Base-by-base conservation (phyloP, 2,329 filamentous ascomycete species). In the Simplicillium sp. region DNA sequence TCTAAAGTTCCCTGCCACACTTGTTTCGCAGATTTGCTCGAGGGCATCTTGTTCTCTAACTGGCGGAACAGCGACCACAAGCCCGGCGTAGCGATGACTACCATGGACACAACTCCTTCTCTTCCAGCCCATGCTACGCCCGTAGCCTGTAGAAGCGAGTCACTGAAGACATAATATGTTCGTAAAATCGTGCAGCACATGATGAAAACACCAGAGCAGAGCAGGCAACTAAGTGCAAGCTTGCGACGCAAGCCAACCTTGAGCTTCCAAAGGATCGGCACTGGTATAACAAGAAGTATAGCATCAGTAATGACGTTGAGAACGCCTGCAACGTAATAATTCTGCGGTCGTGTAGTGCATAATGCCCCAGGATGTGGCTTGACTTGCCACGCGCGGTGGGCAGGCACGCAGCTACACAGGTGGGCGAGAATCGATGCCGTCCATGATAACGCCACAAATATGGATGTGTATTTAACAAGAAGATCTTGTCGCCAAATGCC, bases 231-330 rank as follows among this genome's bases (percentile, higher is more conserved):
- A 18, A 50, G 39, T 4, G 41, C 44, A 2, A 50, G 34, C 32
- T 48, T 48, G 13, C 44, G 42, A 11, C 32, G 29, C 9, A 44
- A 29, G 3, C 44, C 34, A 0, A 49, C 42, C 2, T 44, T 40
- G 4, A 49, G 44, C 2, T 43, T 48, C 47, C 50, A 54, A 5
- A 63, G 40, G 9, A 62, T 44, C 2, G 59, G 58, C n/a, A 62
- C 36, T 0, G 60, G 60, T 16, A 63, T 60, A 11, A 41, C 47
- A 8, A 64, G 47, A 20, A 62, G 46, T 36, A 52, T 44, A 15
- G 53, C 45, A 38, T 62, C 59, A 41, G 59, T 61, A 13, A 55
- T 60, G 12, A 15, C 20, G 14, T 20, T 20, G 14, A 36, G 35
- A 15, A 36, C 14, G 7, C 17, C n/a, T 3, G 17, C 28, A 14